Base-by-base conservation (phyloP, 2,329 filamentous ascomycete species). In the Colletotrichum phormii region DNA sequence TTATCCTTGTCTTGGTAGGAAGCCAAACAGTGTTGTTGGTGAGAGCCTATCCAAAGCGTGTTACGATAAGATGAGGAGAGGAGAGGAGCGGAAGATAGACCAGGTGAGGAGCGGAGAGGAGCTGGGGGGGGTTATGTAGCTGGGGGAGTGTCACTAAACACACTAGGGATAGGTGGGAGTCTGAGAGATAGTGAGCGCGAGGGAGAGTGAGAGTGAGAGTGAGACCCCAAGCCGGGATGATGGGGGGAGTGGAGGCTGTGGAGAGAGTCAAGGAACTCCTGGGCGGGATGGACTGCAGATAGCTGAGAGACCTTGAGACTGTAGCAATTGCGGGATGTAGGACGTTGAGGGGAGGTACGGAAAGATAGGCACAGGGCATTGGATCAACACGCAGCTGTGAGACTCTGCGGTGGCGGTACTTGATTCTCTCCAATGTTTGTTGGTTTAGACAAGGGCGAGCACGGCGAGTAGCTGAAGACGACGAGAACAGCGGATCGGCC, bases 81-180 rank as follows among this genome's bases (percentile, higher is more conserved):
- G 63, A 72, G 63, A 67, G 49, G 46, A 33, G 26, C 24, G 37
- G 37, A 55, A 61, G 42, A 1, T 1, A 12, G 24, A 11, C 18
- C 69, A 60, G 9, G 8, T 26, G 15, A 53, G 51, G 37, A 54
- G 55, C 35, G 68, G 70, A 60, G 68, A 74, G 37, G 37, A 71
- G 64, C 31, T 31, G 46, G 72, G 68, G 72, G 68, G 58, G 64
- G 12, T 72, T 74, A 74, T 74, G 72, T 74, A 74, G 58, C 46
- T 37, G n/a, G 60, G 31, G 26, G 35, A 64, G 58, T 58, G 61
- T 65, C 55, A 58, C 66, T 71, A 65, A 61, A 62, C 37, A 58
- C 11, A 46, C 57, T 35, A 42, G 51, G 49, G 60, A 35, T 33
- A 46, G 49, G 53, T 31, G 61, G 35, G 18, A 49, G 42, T n/a